Base-by-base conservation (phyloP, 179 eudicot genomes). In the Silene noctiflora region DNA sequence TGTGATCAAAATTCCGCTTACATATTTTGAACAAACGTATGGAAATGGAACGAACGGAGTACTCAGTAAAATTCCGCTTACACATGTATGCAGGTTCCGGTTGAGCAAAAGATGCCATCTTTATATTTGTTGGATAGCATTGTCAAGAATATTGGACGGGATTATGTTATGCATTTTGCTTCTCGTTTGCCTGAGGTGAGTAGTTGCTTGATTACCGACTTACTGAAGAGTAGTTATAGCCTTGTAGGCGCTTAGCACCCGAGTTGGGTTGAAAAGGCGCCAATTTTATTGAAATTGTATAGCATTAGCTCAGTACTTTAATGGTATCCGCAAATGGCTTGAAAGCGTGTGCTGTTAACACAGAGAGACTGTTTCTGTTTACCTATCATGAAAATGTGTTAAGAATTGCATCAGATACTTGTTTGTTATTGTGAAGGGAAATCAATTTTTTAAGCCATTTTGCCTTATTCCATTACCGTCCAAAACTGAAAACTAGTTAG, bases 91-190 rank as follows among this genome's bases (percentile, higher is more conserved):
- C 92, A 95, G 99, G 99, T 85, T 44, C 83, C 92, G 64, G 89
- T 81, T 27, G 99, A 93, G 68, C 93, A 87, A 76, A 95, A 95
- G 81, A 82, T 95, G 82, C 96, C 99, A 64, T 84, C 93, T 78
- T 87, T 95, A 69, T 95, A 95, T 84, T 92, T 95, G 75, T 81
- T 95, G 92, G 99, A 95, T 73, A 95, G 99, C 86, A 91, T 95
- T 77, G 97, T 89, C 75, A 95, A 95, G 88, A 95, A 95, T 86
- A 91, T 95, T 77, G 97, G 99, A 56, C 80, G 85, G 68, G 97
- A 90, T n/a, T 95, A 95, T 83, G 81, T 85, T 74, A 83, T 82
- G 75, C 73, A 87, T 84, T 93, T 93, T 79, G 87, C 99, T 69
- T 71, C 89, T 25, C 96, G 87, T 66, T 84, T 95, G 82, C 93